These are phyloP conservation scores for Aureobasidium sp. DNA, from an alignment of 2,329 filamentous ascomycete species.

Conservation along the genomic window DNA sequence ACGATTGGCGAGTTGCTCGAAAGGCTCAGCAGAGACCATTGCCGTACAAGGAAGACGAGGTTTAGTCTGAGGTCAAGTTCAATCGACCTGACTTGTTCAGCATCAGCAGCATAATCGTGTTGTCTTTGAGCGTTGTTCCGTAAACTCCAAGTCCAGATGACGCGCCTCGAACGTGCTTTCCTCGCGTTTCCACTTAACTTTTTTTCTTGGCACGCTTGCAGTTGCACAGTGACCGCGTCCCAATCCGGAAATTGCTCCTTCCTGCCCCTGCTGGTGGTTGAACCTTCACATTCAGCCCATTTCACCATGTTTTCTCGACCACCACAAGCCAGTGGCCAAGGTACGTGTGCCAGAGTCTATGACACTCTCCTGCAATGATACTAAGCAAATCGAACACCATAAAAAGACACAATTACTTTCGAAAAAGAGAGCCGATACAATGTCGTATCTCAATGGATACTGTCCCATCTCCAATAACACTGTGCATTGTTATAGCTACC, in stretches of 20 bases:
- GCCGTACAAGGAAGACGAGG: constrained; percentile 13
- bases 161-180: background rate
- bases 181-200: background rate
- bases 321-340: background rate
- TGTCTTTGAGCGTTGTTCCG: constrained; percentile 3
- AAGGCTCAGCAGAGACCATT: constrained; percentile 30
- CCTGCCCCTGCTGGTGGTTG: background rate
- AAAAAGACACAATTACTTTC: no score
- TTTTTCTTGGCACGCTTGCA: background rate
- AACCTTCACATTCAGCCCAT: background rate
- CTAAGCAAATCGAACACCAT: no score
- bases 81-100: background rate
- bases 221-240: background rate
- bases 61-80: background rate
- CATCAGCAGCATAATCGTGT: background rate
- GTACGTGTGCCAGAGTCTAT: background rate
- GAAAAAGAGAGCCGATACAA: no score
- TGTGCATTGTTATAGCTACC: no score
- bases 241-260: constrained; percentile 8
- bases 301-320: background rate
- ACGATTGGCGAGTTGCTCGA: constrained; percentile 41
- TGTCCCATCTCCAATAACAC: no score
- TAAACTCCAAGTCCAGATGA: constrained; percentile 1
- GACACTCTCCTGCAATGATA: no score
- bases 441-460: no score